A percentile compares a stretch with the other conserved stretches of the same genome.
phyloP scores from a whole-genome alignment of 2,329 filamentous ascomycete species.

The Cylindrodendrum hubeiense region DNA sequence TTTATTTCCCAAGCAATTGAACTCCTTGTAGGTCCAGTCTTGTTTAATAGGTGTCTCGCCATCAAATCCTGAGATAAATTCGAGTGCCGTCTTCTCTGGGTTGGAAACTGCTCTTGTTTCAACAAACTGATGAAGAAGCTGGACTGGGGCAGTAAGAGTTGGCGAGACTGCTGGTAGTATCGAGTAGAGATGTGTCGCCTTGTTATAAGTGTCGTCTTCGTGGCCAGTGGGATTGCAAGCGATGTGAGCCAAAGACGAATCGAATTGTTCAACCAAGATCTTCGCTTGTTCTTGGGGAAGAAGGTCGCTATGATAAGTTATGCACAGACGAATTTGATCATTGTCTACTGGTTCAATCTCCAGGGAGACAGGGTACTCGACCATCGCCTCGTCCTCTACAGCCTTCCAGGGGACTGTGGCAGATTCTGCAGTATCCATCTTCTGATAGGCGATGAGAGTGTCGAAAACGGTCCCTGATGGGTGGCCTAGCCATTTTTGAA shows the following conservation, averaged over 20 bases:
- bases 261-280: conserved; percentile 78
- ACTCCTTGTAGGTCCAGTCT: conserved; percentile 80
- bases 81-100: conserved; percentile 76
- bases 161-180: conserved; percentile 72
- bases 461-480: conserved; percentile 80
- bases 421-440: conserved; percentile 52
- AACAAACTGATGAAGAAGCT: conserved; percentile 82
- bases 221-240: conserved; percentile 60
- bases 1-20: conserved; percentile 78
- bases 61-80: conserved; percentile 76
- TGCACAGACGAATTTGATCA: conserved; percentile 67
- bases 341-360: conserved; percentile 74
- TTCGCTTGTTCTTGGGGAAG: conserved; percentile 77
- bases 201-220: conserved; percentile 53
- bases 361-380: conserved; percentile 85
- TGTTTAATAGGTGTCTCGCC: conserved; percentile 58
- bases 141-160: conserved; percentile 68
- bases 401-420: conserved; percentile 66
- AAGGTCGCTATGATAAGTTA: conserved; percentile 75
- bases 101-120: conserved; percentile 68
- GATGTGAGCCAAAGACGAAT: conserved; percentile 72
- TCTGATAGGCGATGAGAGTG: conserved; percentile 87
- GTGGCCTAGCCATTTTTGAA: conserved; percentile 79
- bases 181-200: conserved; percentile 65
- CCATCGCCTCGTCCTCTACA: conserved; percentile 73